These are phyloP conservation scores for Yarrowia deformans DNA, from an alignment of 805 yeast genomes.

Conservation along the genomic window DNA sequence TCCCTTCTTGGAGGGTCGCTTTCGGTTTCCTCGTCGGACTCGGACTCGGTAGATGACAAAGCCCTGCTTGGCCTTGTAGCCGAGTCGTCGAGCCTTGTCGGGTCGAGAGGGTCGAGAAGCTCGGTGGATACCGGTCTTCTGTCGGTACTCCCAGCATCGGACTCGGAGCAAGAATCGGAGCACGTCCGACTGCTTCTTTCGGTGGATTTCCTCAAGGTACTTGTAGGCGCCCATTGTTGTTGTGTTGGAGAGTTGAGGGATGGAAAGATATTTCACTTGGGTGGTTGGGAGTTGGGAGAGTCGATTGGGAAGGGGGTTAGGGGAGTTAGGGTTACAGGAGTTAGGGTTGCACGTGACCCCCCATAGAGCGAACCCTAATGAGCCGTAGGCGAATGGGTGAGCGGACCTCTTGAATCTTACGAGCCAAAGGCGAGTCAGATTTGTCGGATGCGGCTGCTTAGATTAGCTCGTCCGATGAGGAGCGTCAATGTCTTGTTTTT, in stretches of 20 bases:
- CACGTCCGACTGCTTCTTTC: constrained; percentile 99
- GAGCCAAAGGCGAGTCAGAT: too few relatives aligned
- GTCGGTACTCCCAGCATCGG: constrained; percentile 99
- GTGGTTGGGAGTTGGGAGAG: constrained; percentile 5
- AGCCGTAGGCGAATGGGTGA: too few relatives aligned
- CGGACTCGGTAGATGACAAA: constrained; percentile 98
- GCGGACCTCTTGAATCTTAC: too few relatives aligned
- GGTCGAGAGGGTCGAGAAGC: constrained; percentile 99
- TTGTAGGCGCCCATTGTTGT: constrained; percentile 95
- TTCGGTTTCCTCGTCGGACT: constrained; percentile 99
- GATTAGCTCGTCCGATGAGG: too few relatives aligned
- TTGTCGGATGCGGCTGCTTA: too few relatives aligned
- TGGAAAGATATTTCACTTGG: constrained; percentile 10
- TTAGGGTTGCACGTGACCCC: constrained; percentile 38
- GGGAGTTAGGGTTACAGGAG: constrained; percentile 29
- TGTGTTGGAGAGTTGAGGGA: not conserved
- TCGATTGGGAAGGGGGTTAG: constrained; percentile 7
- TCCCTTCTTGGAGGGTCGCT: constrained; percentile 99
- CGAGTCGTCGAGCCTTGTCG: constrained; percentile 99
- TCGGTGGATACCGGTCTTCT: constrained; percentile 97
- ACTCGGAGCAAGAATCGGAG: constrained; percentile 98
- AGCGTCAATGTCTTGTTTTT: too few relatives aligned
- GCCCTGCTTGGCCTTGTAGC: constrained; percentile 99
- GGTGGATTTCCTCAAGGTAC: constrained; percentile 98
- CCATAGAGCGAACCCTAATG: too few relatives aligned